Conservation (phyloP, 352 stramenopile species). For the Globisporangium perplexum region DNA sequence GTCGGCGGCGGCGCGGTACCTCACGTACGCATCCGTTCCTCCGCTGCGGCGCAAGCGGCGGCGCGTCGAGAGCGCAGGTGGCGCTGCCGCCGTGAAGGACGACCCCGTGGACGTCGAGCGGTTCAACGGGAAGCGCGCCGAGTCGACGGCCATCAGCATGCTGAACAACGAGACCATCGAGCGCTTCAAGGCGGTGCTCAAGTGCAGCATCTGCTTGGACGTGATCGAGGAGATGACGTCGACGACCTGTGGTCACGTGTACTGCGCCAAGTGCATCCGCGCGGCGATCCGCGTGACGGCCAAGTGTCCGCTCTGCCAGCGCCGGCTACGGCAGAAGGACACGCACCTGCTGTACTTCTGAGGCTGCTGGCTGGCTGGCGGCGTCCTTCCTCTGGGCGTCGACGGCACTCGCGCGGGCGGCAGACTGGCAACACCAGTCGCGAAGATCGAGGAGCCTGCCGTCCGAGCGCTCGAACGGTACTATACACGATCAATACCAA, state of each 20-base stretch:
- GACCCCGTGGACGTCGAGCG: conserved; percentile 4
- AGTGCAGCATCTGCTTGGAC: conserved; percentile 83
- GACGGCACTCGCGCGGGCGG: too few relatives aligned
- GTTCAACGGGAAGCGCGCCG: conserved; percentile 40
- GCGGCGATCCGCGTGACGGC: conserved; percentile 56
- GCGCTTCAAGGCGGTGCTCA: conserved; percentile 67
- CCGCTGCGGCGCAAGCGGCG: conserved; percentile 40
- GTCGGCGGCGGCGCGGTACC: conserved; percentile 14
- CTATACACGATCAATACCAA: not conserved
- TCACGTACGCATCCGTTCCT: conserved; percentile 13
- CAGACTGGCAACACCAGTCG: not conserved
- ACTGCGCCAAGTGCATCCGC: conserved; percentile 69
- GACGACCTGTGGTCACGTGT: conserved; percentile 76
- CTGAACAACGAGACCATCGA: conserved; percentile 74
- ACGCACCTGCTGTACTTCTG: conserved; percentile 82
- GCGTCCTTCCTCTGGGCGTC: not conserved
- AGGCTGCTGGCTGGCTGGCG: conserved; percentile 1
- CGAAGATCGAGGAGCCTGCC: not conserved
- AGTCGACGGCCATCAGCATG: conserved; percentile 66
- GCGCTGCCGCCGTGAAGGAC: not conserved
- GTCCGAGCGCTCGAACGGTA: not conserved
- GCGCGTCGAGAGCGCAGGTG: conserved; percentile 12
- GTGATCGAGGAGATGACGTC: conserved; percentile 76
- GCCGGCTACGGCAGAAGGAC: conserved; percentile 50
- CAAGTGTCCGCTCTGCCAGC: conserved; percentile 76